These are phyloP conservation scores for Xerocomellus chrysenteron DNA, from an alignment of 768 basidiomycete species.

Conservation along the genomic window DNA sequence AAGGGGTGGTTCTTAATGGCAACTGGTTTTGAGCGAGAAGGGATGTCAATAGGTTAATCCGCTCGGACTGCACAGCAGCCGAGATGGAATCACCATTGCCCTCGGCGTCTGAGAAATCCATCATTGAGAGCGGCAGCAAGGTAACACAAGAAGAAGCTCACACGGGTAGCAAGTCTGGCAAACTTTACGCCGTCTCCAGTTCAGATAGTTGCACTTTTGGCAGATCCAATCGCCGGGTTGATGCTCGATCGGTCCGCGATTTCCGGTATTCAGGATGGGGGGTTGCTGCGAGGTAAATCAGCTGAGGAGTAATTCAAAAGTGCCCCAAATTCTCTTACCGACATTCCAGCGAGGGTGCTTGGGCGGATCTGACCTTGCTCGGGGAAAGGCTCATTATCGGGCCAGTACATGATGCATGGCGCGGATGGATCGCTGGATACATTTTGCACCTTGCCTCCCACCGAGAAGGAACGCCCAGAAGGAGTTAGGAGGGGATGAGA, in stretches of 20 bases:
- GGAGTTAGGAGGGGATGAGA: slow-evolving; percentile 79
- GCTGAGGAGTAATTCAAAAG: not conserved
- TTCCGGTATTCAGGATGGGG: slow-evolving; percentile 86
- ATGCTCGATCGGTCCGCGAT: slow-evolving; percentile 84
- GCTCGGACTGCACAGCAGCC: slow-evolving; percentile 79
- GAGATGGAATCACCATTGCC: slow-evolving; percentile 88
- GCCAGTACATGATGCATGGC: slow-evolving; percentile 89
- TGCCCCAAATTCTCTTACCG: slow-evolving; percentile 39
- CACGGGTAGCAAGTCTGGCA: slow-evolving; percentile 88
- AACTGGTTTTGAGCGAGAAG: slow-evolving; percentile 61
- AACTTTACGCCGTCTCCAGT: slow-evolving; percentile 85
- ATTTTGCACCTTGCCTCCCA: slow-evolving; percentile 79
- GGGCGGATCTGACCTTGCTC: slow-evolving; percentile 79
- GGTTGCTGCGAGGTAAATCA: slow-evolving; percentile 52
- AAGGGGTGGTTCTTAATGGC: slow-evolving; percentile 20
- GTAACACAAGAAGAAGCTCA: slow-evolving; percentile 37
- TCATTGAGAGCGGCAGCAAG: slow-evolving; percentile 11
- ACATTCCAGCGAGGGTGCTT: slow-evolving; percentile 48
- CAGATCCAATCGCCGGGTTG: slow-evolving; percentile 85
- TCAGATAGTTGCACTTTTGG: slow-evolving; percentile 80
- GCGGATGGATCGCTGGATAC: slow-evolving; percentile 67
- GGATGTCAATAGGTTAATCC: slow-evolving; percentile 75
- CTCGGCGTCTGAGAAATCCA: slow-evolving; percentile 60
- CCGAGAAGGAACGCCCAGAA: slow-evolving; percentile 73
- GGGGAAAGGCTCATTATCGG: slow-evolving; percentile 83